Conservation (phyloP, 1,284 basidiomycete species). For the Albatrellus sp. region DNA sequence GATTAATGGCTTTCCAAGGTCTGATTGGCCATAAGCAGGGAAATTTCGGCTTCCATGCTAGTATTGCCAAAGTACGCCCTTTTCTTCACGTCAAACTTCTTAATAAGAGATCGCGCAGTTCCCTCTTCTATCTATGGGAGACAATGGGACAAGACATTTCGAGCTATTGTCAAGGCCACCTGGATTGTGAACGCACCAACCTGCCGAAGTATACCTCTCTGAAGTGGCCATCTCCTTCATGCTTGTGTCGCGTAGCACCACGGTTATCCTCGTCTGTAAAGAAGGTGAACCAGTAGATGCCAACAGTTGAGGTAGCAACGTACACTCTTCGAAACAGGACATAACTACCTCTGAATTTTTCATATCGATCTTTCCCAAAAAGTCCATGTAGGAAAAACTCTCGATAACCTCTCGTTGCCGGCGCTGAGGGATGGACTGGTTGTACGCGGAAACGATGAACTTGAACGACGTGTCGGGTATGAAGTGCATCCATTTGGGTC, state of each 20-base stretch:
- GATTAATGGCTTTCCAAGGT: conserved; percentile 44
- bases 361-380: conserved; percentile 77
- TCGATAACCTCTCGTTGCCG: conserved; percentile 66
- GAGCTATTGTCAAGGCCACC: background rate
- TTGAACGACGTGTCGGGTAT: conserved; percentile 64
- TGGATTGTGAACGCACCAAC: conserved; percentile 45
- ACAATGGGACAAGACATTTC: background rate
- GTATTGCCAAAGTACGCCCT: conserved; percentile 91
- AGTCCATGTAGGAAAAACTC: conserved; percentile 77
- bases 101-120: conserved; percentile 56
- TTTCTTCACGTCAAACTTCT: conserved; percentile 80
- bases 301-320: conserved; percentile 14
- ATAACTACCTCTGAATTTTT: conserved; percentile 71
- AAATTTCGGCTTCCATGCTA: conserved; percentile 95
- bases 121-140: conserved; percentile 54
- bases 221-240: conserved; percentile 58
- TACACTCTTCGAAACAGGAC: conserved; percentile 87
- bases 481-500: conserved; percentile 47
- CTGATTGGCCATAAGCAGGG: conserved; percentile 93
- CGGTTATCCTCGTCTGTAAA: conserved; percentile 35
- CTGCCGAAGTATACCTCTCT: conserved; percentile 70
- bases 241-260: conserved; percentile 29
- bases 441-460: conserved; percentile 69
- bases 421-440: conserved; percentile 58
- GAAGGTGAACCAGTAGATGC: background rate